phyloP scores from a whole-genome alignment of 2,329 filamentous ascomycete genomes.

The Aspergillus phoenicis region DNA sequence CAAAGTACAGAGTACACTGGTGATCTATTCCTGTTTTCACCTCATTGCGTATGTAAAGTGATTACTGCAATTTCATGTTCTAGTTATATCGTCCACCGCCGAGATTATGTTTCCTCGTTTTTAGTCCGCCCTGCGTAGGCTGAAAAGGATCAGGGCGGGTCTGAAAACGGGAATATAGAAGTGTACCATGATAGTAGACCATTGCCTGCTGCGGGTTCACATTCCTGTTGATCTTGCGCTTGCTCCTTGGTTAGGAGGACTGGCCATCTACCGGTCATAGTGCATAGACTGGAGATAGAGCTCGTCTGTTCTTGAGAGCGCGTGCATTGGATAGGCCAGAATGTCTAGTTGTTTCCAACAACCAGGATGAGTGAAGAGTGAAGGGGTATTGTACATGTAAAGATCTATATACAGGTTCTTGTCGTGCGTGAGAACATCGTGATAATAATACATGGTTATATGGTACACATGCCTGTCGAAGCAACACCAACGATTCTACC shows the following conservation, averaged over 20 bases:
- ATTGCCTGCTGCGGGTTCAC: constrained; percentile 27
- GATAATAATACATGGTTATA: constrained; percentile 18
- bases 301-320: constrained; percentile 49
- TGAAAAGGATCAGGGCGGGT: constrained; percentile 52
- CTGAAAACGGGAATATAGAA: constrained; percentile 55
- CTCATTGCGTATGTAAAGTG: background rate
- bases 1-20: background rate
- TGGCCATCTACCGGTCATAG: constrained; percentile 55
- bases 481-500: background rate
- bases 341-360: constrained; percentile 10
- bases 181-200: constrained; percentile 26
- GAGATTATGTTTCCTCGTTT: constrained; percentile 54
- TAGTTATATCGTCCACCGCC: background rate
- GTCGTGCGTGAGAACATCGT: constrained; percentile 20
- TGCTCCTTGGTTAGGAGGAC: constrained; percentile 39
- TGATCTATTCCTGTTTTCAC: background rate
- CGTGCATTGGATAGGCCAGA: constrained; percentile 7
- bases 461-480: background rate
- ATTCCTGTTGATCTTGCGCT: constrained; percentile 54
- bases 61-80: background rate
- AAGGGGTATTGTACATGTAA: constrained; percentile 25
- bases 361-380: constrained; percentile 9
- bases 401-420: constrained; percentile 25
- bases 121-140: constrained; percentile 59
- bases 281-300: constrained; percentile 51